Conservation (phyloP, 2,329 filamentous ascomycete species). For the Aspergillus texensis region DNA sequence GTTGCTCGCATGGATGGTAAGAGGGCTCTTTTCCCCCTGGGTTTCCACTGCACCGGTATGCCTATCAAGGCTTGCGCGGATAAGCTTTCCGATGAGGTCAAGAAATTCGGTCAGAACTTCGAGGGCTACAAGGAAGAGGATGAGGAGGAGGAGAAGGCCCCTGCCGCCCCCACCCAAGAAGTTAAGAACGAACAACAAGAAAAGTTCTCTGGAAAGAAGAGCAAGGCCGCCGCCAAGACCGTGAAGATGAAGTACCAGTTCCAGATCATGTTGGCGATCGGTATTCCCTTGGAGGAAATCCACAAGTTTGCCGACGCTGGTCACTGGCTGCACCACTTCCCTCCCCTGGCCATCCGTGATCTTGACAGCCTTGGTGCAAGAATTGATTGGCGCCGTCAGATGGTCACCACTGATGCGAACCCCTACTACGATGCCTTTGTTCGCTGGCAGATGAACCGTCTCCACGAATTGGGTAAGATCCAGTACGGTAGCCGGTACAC, state of each 20-base stretch:
- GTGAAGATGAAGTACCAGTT: constrained; percentile 96
- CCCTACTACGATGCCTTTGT: constrained; percentile 96
- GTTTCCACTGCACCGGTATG: constrained; percentile 96
- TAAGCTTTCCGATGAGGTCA: constrained; percentile 87
- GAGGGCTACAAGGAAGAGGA: constrained; percentile 71
- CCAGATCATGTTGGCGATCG: constrained; percentile 90
- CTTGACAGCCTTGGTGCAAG: constrained; percentile 81
- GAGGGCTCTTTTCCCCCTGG: constrained; percentile 82
- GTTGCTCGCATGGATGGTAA: constrained; percentile 91
- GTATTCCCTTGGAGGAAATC: constrained; percentile 84
- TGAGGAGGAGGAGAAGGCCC: constrained; percentile 51
- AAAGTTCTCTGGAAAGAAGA: constrained; percentile 91
- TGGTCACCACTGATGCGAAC: constrained; percentile 95
- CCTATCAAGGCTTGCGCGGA: constrained; percentile 97
- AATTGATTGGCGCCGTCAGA: constrained; percentile 89
- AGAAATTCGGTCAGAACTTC: constrained; percentile 85
- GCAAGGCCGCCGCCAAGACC: constrained; percentile 86
- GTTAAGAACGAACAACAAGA: constrained; percentile 80
- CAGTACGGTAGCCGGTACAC: constrained; percentile 93
- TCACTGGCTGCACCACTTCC: constrained; percentile 92
- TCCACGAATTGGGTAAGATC: constrained; percentile 88
- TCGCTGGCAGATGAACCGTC: constrained; percentile 93
- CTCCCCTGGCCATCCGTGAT: constrained; percentile 74
- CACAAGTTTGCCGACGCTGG: constrained; percentile 89
- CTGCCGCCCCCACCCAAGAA: constrained; percentile 65